These are phyloP conservation scores for Meira nashicola DNA, from an alignment of 1,284 basidiomycete genomes.

Conservation along the genomic window DNA sequence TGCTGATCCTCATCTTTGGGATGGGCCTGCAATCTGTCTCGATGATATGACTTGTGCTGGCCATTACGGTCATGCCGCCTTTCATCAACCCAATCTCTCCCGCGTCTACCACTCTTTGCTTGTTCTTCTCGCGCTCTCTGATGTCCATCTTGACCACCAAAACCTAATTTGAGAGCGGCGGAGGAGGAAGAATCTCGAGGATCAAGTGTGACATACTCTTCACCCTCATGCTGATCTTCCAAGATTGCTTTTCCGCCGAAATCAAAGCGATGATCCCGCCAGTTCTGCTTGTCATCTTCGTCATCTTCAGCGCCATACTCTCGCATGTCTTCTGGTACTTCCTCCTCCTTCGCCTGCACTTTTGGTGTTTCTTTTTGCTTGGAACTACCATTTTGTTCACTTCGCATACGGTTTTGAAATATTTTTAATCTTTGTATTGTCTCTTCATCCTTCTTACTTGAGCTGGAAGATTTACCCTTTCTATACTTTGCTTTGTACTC, in stretches of 20 bases:
- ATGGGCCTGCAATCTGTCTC: not conserved
- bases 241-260: slow-evolving; percentile 3
- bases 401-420: slow-evolving; percentile 18
- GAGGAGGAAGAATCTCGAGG: slow-evolving; percentile 10
- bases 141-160: slow-evolving; percentile 14
- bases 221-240: slow-evolving; percentile 4
- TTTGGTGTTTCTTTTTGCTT: not conserved
- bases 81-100: slow-evolving; percentile 32
- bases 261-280: slow-evolving; percentile 21
- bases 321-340: slow-evolving; percentile 3
- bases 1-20: too few species aligned
- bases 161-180: slow-evolving; percentile 13
- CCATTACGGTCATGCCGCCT: slow-evolving; percentile 4
- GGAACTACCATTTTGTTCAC: not conserved
- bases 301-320: slow-evolving; percentile 46
- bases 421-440: slow-evolving; percentile 18
- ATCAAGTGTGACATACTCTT: slow-evolving; percentile 17
- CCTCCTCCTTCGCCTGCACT: not conserved
- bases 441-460: slow-evolving; percentile 15
- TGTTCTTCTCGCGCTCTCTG: slow-evolving; percentile 11
- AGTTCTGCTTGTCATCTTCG: slow-evolving; percentile 21
- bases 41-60: not conserved
- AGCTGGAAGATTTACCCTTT: not conserved
- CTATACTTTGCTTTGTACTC: slow-evolving; percentile 16
- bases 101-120: slow-evolving; percentile 17